Evolutionary conservation across 352 stramenopile species (phyloP).

Genomic region (Pelagophyceae sp.): DNA sequence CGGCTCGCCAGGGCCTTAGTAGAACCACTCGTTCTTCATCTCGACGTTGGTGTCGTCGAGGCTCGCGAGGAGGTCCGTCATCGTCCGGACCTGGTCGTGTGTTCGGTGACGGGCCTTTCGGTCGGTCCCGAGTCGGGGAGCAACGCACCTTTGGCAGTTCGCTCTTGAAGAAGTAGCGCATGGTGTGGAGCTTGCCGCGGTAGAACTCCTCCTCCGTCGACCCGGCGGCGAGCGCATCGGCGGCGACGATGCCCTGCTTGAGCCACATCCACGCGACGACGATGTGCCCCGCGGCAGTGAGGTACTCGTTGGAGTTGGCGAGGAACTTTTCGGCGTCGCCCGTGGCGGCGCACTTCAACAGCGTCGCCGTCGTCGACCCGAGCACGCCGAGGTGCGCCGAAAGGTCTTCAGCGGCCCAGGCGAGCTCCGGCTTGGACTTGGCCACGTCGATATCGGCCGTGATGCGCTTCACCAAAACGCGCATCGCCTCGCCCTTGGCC

Average conservation of each 20-base stretch:
- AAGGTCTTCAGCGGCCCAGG: neutral
- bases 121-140: too few species aligned
- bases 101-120: too few species aligned
- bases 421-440: neutral
- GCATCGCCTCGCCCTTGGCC: neutral
- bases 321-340: slow-evolving; percentile 22
- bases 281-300: slow-evolving; percentile 29
- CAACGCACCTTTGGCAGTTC: slow-evolving; percentile 28
- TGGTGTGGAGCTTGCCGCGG: slow-evolving; percentile 16
- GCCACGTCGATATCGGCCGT: neutral
- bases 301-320: slow-evolving; percentile 31
- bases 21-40: slow-evolving; percentile 18
- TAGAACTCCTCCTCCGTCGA: slow-evolving; percentile 16
- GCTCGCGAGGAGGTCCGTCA: slow-evolving; percentile 7
- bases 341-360: neutral
- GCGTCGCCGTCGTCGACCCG: slow-evolving; percentile 17
- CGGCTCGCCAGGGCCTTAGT: too few species aligned
- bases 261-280: slow-evolving; percentile 28
- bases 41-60: slow-evolving; percentile 22
- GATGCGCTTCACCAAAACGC: slow-evolving; percentile 7
- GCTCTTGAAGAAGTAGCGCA: slow-evolving; percentile 24
- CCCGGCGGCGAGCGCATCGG: neutral
- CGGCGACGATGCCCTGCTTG: slow-evolving; percentile 21
- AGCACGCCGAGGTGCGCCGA: neutral
- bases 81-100: too few species aligned